Base-by-base conservation (phyloP, 2,329 filamentous ascomycete genomes). In the Epichloe coenophiala region DNA sequence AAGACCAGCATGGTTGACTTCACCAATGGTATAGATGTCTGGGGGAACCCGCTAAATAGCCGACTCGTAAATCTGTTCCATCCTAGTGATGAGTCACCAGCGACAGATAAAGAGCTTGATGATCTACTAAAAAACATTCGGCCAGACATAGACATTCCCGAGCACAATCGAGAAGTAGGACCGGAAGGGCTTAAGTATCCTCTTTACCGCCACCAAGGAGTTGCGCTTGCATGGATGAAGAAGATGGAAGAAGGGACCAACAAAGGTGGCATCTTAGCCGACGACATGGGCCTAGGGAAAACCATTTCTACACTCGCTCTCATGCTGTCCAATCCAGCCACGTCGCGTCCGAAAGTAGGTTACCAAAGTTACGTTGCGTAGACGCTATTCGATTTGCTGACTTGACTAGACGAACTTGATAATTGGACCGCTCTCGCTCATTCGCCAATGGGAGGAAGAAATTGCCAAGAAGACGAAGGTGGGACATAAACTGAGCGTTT, bases 271-370 rank as follows among this genome's bases (percentile, higher is more conserved):
- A 90, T 95, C 50, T 73, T 95, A 15, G 88, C 88, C 2, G 90
- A 96, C 63, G 89, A 95, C 60, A 96, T 95, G 90, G 89, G 89
- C 3, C 68, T 95, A 9, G 89, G 89, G 17, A 95, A 95, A 68
- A 95, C 90, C 0, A 83, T 95, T 23, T 88, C 91, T 54, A 83
- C 86, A 5, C 72, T 96, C 21, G 79, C 89, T 4, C 74, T 95
- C 42, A 85, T 95, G 57, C 72, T 88, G 12, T 76, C 78, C 5
- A 76, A 81, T 5, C 81, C 75, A n/a, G 79, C 85, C 0, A 65
- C 70, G 0, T 73, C 54, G 13, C 59, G 62, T 35, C 61, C 63
- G 17, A 68, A 68, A 57, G 64, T 66, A 42, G 49, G 59, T 56
- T 35, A 61, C 56, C n/a, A 39, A 19, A 7, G n/a, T 12, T 40